Base-by-base conservation (phyloP, 176 grass and related monocot genomes). In the Hordeum marinum region DNA sequence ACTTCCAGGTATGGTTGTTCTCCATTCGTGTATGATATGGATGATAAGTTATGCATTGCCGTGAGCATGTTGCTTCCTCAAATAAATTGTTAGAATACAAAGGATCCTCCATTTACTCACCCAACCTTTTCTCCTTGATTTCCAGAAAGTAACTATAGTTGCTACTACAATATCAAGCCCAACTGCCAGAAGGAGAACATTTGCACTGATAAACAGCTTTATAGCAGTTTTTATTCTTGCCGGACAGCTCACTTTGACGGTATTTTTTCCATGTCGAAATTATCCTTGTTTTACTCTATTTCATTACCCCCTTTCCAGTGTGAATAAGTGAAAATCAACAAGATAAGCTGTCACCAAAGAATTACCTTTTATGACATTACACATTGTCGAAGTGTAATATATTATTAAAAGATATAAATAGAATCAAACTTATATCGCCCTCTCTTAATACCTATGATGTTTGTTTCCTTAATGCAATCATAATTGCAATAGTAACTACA, bases 191-290 rank as follows among this genome's bases (percentile, higher is more conserved):
- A 98, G 91, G 87, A 93, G 80, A 92, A 93, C 87, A 2, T 98
- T 98, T 83, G 91, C 96, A 72, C 85, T 95, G 31, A 98, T 98
- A 89, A 98, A 98, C 72, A 95, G 93, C 84, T 95, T 95, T 79
- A 95, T 98, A 79, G 93, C 93, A 75, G 85, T 98, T 85, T 98
- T 98, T 75, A 98, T 98, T 83, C 96, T 98, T 87, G 84, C 11
- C 11, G 93, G 96, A 55, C 96, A 98, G 84, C 93, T 98, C 89
- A 98, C 91, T 89, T 85, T 98, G 32, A 94, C 96, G 83, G 96
- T 98, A 98, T 83, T 35, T 23, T 72, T 4, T 32, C 27, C 17
- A 70, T 78, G 32, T 68, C 20, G 18, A 79, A 4, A 10, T 29
- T 59, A 85, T 85, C 43, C 43, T 75, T 25, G 27, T 4, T 25